These are phyloP conservation scores for Articulospora tetracladia DNA, from an alignment of 495 filamentous ascomycete genomes.

Conservation along the genomic window DNA sequence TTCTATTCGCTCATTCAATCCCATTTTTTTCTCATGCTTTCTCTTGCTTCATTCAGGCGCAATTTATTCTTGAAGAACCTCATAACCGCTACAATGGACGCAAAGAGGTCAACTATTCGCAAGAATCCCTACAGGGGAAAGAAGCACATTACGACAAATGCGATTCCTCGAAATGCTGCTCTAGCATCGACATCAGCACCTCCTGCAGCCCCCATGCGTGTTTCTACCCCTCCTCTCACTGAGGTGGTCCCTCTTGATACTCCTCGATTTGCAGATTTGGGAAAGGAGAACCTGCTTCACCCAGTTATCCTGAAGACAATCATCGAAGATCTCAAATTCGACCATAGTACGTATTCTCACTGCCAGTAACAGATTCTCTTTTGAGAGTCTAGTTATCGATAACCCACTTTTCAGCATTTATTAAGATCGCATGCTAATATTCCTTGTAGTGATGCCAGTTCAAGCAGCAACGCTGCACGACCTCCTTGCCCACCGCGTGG, in stretches of 20 bases:
- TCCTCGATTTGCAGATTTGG: conserved; percentile 32
- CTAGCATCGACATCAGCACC: not conserved
- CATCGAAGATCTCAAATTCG: conserved; percentile 37
- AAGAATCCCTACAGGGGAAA: conserved; percentile 17
- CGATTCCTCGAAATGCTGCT: conserved; percentile 4
- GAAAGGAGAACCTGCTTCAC: conserved; percentile 31
- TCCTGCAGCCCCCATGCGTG: conserved; percentile 5
- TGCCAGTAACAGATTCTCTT: no score
- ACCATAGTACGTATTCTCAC: conserved; percentile 35
- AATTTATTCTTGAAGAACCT: conserved; percentile 7
- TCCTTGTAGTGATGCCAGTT: conserved; percentile 25
- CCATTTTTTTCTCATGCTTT: conserved; percentile 9
- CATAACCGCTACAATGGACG: conserved; percentile 18
- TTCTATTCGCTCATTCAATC: not conserved
- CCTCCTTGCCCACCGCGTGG: conserved; percentile 30
- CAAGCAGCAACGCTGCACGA: conserved; percentile 37
- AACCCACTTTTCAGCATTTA: not conserved
- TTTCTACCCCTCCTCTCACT: conserved; percentile 24
- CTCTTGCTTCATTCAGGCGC: conserved; percentile 10
- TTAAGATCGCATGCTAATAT: not conserved
- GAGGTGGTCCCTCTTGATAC: conserved; percentile 28
- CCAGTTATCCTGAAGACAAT: conserved; percentile 34
- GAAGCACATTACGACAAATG: conserved; percentile 15
- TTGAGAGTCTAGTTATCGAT: no score
- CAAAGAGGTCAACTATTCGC: conserved; percentile 12